Conservation (phyloP, 495 filamentous ascomycete genomes). For the Penicillium goetzii region DNA sequence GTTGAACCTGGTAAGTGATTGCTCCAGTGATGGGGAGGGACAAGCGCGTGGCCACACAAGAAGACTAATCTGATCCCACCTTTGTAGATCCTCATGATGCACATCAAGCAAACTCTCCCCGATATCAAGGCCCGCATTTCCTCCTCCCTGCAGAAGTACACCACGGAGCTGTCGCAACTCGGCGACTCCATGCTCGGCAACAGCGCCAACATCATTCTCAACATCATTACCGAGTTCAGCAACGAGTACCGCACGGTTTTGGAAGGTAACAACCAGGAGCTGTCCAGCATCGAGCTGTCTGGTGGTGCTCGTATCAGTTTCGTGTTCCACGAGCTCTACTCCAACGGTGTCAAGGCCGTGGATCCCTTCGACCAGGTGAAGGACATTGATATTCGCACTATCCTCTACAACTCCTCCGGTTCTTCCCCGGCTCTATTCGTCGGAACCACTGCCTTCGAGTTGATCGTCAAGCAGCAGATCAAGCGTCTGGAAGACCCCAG, state of each 20-base stretch:
- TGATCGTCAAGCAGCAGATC: constrained; percentile 99
- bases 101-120: constrained; percentile 99
- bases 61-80: not conserved
- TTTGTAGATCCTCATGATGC: constrained; percentile 95
- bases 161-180: constrained; percentile 74
- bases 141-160: constrained; percentile 90
- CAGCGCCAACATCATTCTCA: constrained; percentile 91
- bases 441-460: constrained; percentile 94
- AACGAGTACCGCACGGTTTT: constrained; percentile 96
- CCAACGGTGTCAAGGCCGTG: constrained; percentile 97
- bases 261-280: constrained; percentile 93
- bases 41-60: not conserved
- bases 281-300: constrained; percentile 91
- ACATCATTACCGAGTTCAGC: constrained; percentile 98
- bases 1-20: constrained; percentile 74
- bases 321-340: constrained; percentile 98
- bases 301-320: constrained; percentile 99
- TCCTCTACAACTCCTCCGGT: constrained; percentile 97
- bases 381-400: constrained; percentile 95
- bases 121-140: constrained; percentile 97
- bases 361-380: constrained; percentile 98
- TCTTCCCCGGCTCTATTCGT: constrained; percentile 97
- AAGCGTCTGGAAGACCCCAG: constrained; percentile 95
- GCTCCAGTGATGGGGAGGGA: not conserved
- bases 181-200: constrained; percentile 97